Conservation (phyloP, 148 eudicot species). For the Vaccinium vitisidaea region DNA sequence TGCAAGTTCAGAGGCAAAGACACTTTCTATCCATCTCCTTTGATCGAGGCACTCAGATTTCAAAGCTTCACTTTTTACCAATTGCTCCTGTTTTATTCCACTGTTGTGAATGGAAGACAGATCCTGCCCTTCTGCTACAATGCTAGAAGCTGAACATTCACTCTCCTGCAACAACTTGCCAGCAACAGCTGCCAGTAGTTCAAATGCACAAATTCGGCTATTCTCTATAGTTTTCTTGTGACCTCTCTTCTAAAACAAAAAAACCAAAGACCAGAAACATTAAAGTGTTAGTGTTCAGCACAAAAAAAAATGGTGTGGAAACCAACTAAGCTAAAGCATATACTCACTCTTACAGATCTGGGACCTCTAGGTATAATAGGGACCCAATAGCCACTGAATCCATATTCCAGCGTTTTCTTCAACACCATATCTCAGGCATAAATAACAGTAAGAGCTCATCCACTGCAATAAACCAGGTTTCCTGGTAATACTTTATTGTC, state of each 20-base stretch:
- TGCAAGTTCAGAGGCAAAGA: constrained; percentile 37
- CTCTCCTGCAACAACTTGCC: constrained; percentile 86
- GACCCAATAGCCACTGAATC: constrained; percentile 51
- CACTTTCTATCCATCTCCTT: constrained; percentile 77
- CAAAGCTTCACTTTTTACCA: constrained; percentile 37
- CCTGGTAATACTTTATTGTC: constrained; percentile 9
- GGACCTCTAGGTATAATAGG: constrained; percentile 85
- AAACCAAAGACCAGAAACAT: constrained; percentile 13
- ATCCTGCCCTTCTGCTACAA: constrained; percentile 51
- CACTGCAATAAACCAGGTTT: constrained; percentile 20
- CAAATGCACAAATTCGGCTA: constrained; percentile 69
- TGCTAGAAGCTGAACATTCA: constrained; percentile 88
- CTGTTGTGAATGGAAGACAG: constrained; percentile 22
- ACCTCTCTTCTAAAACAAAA: constrained; percentile 48
- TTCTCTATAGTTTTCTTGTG: constrained; percentile 42
- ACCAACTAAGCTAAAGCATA: background rate
- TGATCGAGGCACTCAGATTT: constrained; percentile 59
- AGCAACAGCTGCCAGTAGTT: constrained; percentile 92
- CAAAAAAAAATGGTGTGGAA: background rate
- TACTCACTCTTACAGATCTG: constrained; percentile 79
- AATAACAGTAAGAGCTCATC: constrained; percentile 38
- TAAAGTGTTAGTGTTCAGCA: constrained; percentile 7
- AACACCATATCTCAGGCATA: constrained; percentile 69
- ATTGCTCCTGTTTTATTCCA: constrained; percentile 41
- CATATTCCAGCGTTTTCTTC: constrained; percentile 61